Base-by-base conservation (phyloP, 306 rosid species). In the Luffa aegyptiaca region DNA sequence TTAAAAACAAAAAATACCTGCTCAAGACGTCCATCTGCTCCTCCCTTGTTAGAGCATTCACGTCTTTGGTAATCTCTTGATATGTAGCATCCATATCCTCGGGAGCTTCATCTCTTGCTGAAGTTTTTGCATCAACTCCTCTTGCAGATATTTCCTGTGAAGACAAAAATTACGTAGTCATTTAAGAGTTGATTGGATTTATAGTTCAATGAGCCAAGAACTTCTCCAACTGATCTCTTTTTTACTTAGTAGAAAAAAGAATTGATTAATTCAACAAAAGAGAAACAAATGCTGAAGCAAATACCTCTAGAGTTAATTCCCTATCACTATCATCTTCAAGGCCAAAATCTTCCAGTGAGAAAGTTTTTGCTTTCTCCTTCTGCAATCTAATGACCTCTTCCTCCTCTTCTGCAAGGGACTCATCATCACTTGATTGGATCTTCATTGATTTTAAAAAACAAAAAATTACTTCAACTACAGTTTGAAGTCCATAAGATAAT, bases 391-490 rank as follows among this genome's bases (percentile, higher is more conserved):
- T 31, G n/a, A 88, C 98, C 82, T 83, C 82, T 78, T 84, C 88
- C 85, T 90, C 98, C 86, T 95, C 98, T 84, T 87, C 92, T 68
- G 85, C 81, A 48, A 85, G 90, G 75, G 91, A 90, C 72, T 91
- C 97, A 65, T 92, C 97, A 52, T 91, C 98, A 57, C 97, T 92
- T 68, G 93, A 86, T 86, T 84, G 90, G 75, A 77, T 33, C 97
- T 92, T 78, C 77, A 85, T 77, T 33, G 75, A 69, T 84, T 78
- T 20, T 61, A 36, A 17, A 84, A 68, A 18, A 5, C 6, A 52
- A 57, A 18, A 61, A 10, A 70, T 33, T 55, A 37, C 44, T 78
- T 52, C 26, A 20, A 78, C 45, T 73, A 42, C 13, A 85, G 76
- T 61, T 57, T 10, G 48, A 80, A 75, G 79, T 76, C 75, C 51